Evolutionary conservation across 2,329 filamentous ascomycete genomes (phyloP).

Genomic region (Diaporthe citrichinensis): DNA sequence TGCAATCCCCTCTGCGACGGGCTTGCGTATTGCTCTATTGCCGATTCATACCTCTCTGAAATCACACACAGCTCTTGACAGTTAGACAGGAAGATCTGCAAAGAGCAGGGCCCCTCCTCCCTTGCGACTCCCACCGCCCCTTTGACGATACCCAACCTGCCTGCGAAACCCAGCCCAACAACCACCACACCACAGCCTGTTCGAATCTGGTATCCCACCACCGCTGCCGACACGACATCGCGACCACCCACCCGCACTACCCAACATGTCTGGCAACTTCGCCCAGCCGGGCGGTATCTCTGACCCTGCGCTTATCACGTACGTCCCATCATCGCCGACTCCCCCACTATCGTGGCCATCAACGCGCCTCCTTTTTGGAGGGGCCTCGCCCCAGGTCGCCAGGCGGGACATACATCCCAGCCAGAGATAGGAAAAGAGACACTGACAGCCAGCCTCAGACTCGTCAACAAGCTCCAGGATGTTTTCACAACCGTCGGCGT

Average conservation of each 20-base stretch:
- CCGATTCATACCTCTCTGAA: constrained; percentile 4
- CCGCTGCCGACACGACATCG: constrained; percentile 25
- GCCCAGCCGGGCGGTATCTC: constrained; percentile 70
- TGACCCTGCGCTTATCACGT: constrained; percentile 78
- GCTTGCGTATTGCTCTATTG: constrained; percentile 11
- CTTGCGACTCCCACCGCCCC: constrained; percentile 34
- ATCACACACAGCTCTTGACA: constrained; percentile 1
- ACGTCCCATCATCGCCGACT: constrained; percentile 47
- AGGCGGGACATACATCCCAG: not conserved
- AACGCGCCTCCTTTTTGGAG: constrained; percentile 11
- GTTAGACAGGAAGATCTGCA: constrained; percentile 27
- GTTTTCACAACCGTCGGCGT: constrained; percentile 98
- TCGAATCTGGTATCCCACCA: constrained; percentile 28
- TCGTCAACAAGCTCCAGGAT: constrained; percentile 99
- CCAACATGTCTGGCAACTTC: constrained; percentile 41
- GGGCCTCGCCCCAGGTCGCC: not conserved
- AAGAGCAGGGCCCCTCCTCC: constrained; percentile 22
- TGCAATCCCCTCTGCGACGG: constrained; percentile 24
- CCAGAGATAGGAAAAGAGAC: not conserved
- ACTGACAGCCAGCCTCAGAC: constrained; percentile 60
- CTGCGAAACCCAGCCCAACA: constrained; percentile 25
- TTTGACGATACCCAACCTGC: constrained; percentile 32
- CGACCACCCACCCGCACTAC: not conserved
- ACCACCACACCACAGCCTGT: not conserved
- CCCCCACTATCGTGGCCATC: constrained; percentile 27